Evolutionary conservation across 2,329 filamentous ascomycete species (phyloP).

Genomic region (Sphaerulina vaccinii): DNA sequence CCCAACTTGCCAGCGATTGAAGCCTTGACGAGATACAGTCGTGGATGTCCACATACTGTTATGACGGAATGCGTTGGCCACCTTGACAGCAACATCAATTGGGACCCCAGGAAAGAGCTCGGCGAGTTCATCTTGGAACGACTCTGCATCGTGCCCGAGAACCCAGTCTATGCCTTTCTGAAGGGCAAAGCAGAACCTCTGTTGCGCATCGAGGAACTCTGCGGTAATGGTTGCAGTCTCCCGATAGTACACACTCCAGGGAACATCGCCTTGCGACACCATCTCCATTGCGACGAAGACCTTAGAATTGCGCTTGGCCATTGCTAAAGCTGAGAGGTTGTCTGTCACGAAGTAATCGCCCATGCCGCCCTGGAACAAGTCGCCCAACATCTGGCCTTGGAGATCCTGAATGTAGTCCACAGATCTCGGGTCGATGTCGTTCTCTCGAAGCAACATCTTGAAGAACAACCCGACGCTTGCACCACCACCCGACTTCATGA

Average conservation of each 20-base stretch:
- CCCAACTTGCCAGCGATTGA: conserved; percentile 25
- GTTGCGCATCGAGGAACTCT: conserved; percentile 17
- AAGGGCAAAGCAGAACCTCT: conserved; percentile 23
- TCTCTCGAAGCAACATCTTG: conserved; percentile 30
- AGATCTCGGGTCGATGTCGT: conserved; percentile 17
- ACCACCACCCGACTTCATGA: conserved; percentile 26
- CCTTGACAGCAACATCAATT: neutral
- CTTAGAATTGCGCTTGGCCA: conserved; percentile 20
- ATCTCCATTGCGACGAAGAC: conserved; percentile 22
- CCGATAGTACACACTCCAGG: conserved; percentile 28
- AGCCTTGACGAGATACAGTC: conserved; percentile 18
- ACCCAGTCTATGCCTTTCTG: conserved; percentile 11
- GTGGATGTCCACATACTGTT: conserved; percentile 1
- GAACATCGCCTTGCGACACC: conserved; percentile 23
- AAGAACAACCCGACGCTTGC: conserved; percentile 29
- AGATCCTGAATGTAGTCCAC: conserved; percentile 29
- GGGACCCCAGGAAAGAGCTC: neutral
- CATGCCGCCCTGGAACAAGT: conserved; percentile 27
- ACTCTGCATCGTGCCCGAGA: neutral
- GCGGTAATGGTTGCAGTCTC: conserved; percentile 21
- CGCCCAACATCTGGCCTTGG: conserved; percentile 25
- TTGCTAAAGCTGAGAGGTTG: conserved; percentile 23
- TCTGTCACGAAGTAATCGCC: conserved; percentile 28
- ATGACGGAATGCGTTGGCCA: neutral
- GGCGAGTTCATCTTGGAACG: neutral